A percentile compares a stretch with the other conserved stretches of the same genome.
phyloP scores from a whole-genome alignment of 1,284 basidiomycete species.

The Ustilago sp. region DNA sequence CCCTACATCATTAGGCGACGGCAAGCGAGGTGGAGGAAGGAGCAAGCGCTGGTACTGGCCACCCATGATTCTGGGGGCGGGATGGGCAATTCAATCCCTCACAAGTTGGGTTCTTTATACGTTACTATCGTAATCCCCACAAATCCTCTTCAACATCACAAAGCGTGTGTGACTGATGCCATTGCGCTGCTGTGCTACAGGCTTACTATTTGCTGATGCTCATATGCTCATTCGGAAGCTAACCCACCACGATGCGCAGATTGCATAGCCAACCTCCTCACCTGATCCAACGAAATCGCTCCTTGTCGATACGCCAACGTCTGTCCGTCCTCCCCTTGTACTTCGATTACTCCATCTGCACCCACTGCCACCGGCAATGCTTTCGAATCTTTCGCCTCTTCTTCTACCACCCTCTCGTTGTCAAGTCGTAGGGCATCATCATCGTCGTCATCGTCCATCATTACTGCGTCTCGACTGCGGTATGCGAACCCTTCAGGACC shows the following conservation, averaged over 20 bases:
- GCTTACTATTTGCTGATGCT: neutral
- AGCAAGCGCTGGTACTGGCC: constrained; percentile 63
- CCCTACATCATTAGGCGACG: neutral
- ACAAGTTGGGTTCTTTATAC: constrained; percentile 12
- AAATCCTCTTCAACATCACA: neutral
- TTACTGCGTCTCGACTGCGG: constrained; percentile 29
- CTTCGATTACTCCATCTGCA: constrained; percentile 56
- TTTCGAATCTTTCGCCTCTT: constrained; percentile 31
- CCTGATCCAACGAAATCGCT: constrained; percentile 65
- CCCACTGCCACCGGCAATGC: constrained; percentile 42
- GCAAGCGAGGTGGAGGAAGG: neutral
- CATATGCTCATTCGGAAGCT: constrained; percentile 72
- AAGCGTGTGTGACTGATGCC: neutral
- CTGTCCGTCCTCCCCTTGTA: constrained; percentile 67
- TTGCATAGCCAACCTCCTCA: constrained; percentile 58
- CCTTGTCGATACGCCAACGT: constrained; percentile 62
- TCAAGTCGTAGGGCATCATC: constrained; percentile 59
- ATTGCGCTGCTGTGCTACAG: neutral
- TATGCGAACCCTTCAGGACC: constrained; percentile 37
- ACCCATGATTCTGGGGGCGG: constrained; percentile 79
- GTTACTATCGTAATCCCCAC: neutral
- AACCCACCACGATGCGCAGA: constrained; percentile 57
- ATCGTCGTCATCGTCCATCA: constrained; percentile 62
- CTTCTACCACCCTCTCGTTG: constrained; percentile 23
- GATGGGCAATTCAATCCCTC: constrained; percentile 75